Evolutionary conservation across 371 early-diverging fungal species (phyloP), one percentile per base, ranked within the genome.

Genomic region (Apophysomyces sp.): DNA sequence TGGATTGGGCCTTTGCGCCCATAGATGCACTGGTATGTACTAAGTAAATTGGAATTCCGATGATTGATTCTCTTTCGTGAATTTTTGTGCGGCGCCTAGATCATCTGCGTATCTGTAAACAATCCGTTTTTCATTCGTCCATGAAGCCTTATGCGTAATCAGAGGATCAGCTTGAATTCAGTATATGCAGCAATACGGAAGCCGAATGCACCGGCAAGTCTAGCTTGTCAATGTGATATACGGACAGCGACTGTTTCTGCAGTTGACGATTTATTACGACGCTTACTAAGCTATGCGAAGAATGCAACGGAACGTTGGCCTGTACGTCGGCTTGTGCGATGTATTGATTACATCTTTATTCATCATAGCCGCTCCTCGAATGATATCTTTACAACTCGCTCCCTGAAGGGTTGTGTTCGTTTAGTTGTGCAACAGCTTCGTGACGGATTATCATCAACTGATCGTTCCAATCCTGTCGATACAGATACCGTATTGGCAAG

Each of bases 291-390:
- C 26, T 36, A 58, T 31, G 28, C 51, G 1, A 58, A 55, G 1
- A 26, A 49, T 11, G 55, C 60, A 15, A 65, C 55, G 7, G 49
- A 65, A 16, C 59, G 30, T 13, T 65, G 65, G 65, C 59, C 59
- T 13, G 12, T 39, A 26, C 59, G 56, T 7, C 53, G 65, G 27
- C 26, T 65, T 13, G 30, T 65, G 12, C 59, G 65, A 18, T 65
- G 65, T 26, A n/a, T 65, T 4, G 60, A 59, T 34, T 59, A 58
- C n/a, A 54, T 65, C 18, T 6, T 59, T 9, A 41, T 29, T 15
- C 49, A 44, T 11, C n/a, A 58, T 13, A 26, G 30, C 16, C 57
- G n/a, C 8, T 32, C 58, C 13, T 15, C 21, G 15, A 39, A 28
- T 13, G 15, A 12, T 5, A 32, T 57, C 0, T 30, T 52, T 15